Evolutionary conservation across 371 early-diverging fungal species (phyloP).

Genomic region (Mortierella polycephala): DNA sequence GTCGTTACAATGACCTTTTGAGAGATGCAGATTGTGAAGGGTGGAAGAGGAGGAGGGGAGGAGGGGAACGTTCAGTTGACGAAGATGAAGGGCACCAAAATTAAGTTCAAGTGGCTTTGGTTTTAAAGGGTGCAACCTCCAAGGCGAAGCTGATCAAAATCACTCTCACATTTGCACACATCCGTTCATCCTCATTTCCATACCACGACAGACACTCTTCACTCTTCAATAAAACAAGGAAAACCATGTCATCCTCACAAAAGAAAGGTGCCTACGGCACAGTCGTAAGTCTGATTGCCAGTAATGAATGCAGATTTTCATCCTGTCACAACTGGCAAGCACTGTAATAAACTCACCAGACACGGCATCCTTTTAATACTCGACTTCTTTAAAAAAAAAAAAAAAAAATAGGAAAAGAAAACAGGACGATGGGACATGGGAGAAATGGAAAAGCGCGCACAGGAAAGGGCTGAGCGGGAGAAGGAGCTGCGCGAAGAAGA

Average conservation of each 20-base stretch:
- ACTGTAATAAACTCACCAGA: background rate
- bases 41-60: too few species aligned
- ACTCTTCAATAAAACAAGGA: too few species aligned
- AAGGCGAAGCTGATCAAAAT: too few species aligned
- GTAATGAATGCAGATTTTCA: background rate
- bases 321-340: background rate
- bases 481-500: slow-evolving; percentile 55
- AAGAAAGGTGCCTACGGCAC: slow-evolving; percentile 45
- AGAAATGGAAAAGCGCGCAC: slow-evolving; percentile 69
- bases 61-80: too few species aligned
- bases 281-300: slow-evolving; percentile 13
- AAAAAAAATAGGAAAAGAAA: slow-evolving; percentile 17
- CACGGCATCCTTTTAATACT: background rate
- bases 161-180: too few species aligned
- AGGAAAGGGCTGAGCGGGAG: slow-evolving; percentile 62
- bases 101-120: too few species aligned
- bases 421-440: slow-evolving; percentile 70
- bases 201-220: too few species aligned
- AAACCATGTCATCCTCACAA: slow-evolving; percentile 26
- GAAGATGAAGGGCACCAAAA: too few species aligned
- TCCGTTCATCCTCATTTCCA: too few species aligned
- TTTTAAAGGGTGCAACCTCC: too few species aligned
- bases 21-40: too few species aligned
- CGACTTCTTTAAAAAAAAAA: background rate
- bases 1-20: too few species aligned